Evolutionary conservation across 495 filamentous ascomycete species (phyloP).

Genomic region (Neurospora intermedia): DNA sequence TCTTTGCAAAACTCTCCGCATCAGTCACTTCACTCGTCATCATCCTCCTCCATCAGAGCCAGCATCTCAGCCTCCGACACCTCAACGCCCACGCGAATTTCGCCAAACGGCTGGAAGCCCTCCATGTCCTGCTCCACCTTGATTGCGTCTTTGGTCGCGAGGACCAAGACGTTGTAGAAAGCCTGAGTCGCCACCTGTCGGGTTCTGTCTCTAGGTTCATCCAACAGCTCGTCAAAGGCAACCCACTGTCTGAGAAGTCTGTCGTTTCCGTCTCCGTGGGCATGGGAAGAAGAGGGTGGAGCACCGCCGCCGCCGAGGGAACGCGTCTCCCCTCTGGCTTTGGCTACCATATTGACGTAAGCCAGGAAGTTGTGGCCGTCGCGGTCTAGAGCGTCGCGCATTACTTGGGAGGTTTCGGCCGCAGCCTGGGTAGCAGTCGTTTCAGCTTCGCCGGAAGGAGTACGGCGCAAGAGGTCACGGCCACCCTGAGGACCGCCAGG

Average conservation of each 20-base stretch:
- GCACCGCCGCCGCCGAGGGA: background rate
- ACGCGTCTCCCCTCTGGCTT: constrained; percentile 21
- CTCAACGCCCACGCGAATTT: constrained; percentile 25
- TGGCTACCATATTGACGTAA: constrained; percentile 41
- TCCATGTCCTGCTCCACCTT: constrained; percentile 41
- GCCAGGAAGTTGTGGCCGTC: constrained; percentile 37
- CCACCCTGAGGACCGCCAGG: background rate
- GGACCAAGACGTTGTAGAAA: constrained; percentile 59
- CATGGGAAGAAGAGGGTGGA: background rate
- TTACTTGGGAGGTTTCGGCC: constrained; percentile 12
- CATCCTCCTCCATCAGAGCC: background rate
- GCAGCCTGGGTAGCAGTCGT: background rate
- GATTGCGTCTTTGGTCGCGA: constrained; percentile 54
- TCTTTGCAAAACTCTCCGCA: background rate
- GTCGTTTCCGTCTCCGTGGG: background rate
- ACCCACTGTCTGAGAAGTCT: constrained; percentile 21
- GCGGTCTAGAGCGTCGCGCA: constrained; percentile 20
- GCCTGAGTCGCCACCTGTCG: constrained; percentile 57
- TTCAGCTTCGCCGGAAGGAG: background rate
- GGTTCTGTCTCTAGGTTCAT: constrained; percentile 43
- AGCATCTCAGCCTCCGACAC: background rate
- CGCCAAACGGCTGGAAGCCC: constrained; percentile 23
- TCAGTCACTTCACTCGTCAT: background rate
- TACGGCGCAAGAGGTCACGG: background rate
- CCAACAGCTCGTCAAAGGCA: constrained; percentile 49